A percentile compares a stretch with the other conserved stretches of the same genome.
These are phyloP conservation scores for Cryphonectria nitschkei DNA, from an alignment of 2,329 filamentous ascomycete species.

Conservation along the genomic window DNA sequence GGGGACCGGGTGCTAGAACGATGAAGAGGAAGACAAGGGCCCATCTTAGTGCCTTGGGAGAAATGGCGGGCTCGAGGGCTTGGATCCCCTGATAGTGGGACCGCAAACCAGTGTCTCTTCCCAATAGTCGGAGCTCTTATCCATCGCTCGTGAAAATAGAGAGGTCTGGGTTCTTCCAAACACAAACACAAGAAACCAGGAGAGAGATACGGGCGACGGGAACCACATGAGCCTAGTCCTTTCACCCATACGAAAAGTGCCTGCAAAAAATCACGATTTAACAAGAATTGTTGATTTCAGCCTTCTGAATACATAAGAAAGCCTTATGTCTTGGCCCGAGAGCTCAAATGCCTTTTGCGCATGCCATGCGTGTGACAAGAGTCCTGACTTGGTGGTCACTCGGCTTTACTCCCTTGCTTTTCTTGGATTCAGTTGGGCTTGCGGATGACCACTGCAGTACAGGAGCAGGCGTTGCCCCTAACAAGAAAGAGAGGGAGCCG, in stretches of 20 bases:
- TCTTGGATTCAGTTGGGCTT: background rate
- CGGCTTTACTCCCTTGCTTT: background rate
- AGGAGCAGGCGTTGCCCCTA: background rate
- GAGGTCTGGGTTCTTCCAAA: background rate
- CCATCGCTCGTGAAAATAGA: background rate
- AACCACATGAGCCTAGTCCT: background rate
- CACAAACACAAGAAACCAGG: background rate
- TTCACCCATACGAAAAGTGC: background rate
- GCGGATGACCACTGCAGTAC: background rate
- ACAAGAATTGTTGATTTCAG: background rate
- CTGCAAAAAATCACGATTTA: background rate
- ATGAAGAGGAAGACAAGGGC: background rate
- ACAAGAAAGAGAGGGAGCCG: background rate
- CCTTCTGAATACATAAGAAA: background rate
- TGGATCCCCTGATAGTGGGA: background rate
- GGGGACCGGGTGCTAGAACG: conserved; percentile 33
- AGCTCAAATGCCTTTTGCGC: background rate
- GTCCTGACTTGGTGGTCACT: background rate
- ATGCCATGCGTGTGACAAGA: background rate
- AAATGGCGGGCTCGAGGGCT: background rate
- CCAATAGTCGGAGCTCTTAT: background rate
- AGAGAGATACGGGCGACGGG: background rate
- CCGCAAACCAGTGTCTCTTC: background rate
- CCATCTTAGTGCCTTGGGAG: background rate
- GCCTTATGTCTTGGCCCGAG: background rate